These are phyloP conservation scores for Priceomyces medius DNA, from an alignment of 805 yeast species.

Conservation along the genomic window DNA sequence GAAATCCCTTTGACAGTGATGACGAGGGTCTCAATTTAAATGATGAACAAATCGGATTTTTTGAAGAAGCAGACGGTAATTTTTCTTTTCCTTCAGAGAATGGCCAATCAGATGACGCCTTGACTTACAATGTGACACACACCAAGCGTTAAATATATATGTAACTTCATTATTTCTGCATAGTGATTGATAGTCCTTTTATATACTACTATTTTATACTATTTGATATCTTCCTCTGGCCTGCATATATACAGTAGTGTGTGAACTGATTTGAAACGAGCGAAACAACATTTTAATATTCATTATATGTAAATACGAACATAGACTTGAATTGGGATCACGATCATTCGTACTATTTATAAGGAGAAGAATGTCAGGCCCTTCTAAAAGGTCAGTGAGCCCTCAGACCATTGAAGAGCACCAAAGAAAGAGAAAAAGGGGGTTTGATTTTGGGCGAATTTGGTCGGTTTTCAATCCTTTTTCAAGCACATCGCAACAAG, in stretches of 20 bases:
- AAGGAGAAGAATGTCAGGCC: conserved; percentile 5
- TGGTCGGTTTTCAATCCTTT: conserved; percentile 13
- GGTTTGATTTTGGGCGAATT: conserved; percentile 9
- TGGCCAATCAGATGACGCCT: conserved; percentile 5
- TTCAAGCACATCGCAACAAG: not conserved
- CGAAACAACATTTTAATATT: too few species aligned
- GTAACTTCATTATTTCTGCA: not conserved
- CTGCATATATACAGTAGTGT: too few species aligned
- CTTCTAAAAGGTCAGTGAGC: conserved; percentile 17
- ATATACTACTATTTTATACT: too few species aligned
- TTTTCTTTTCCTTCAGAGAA: conserved; percentile 13
- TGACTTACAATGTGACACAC: not conserved
- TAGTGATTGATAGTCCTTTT: too few species aligned
- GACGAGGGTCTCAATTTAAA: conserved; percentile 33
- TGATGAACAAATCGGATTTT: conserved; percentile 8
- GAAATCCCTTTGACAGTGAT: conserved; percentile 32
- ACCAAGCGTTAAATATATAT: not conserved
- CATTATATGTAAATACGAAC: not conserved
- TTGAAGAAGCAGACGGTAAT: conserved; percentile 10
- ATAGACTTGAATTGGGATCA: too few species aligned
- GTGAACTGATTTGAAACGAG: too few species aligned
- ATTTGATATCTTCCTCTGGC: too few species aligned
- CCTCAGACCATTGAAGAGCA: conserved; percentile 12
- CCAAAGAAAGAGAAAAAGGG: conserved; percentile 3
- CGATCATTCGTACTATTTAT: not conserved